These are phyloP conservation scores for Taxawa tesnikishii DNA, from an alignment of 2,329 filamentous ascomycete genomes.

Conservation along the genomic window DNA sequence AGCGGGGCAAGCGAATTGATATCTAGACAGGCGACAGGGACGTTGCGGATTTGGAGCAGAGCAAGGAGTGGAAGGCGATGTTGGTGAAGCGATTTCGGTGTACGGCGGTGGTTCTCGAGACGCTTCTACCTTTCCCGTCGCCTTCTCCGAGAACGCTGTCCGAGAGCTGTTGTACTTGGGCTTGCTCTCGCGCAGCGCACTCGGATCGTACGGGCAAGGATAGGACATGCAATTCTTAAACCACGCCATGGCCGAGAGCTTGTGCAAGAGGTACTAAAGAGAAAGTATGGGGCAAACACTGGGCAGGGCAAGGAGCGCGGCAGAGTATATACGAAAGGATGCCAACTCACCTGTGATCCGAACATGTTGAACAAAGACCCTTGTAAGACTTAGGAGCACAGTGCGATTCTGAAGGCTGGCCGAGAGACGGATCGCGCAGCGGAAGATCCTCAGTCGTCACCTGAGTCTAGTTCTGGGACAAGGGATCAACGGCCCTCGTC, in stretches of 20 bases:
- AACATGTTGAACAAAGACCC: background rate
- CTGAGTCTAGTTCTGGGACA: background rate
- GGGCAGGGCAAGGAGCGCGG: background rate
- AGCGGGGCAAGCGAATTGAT: conserved; percentile 6
- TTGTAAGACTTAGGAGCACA: background rate
- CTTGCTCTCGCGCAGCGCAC: background rate
- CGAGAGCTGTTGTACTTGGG: conserved; percentile 1
- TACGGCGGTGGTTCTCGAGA: conserved; percentile 2
- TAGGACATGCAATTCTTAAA: conserved; percentile 8
- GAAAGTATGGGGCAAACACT: background rate
- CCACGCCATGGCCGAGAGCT: conserved; percentile 4
- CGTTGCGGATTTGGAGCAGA: conserved; percentile 1
- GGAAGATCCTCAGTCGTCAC: background rate
- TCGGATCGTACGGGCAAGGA: conserved; percentile 8
- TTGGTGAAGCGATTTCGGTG: background rate
- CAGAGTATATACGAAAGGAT: background rate
- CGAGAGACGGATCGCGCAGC: background rate
- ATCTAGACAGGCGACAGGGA: conserved; percentile 7
- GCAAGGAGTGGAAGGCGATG: background rate
- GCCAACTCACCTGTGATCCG: background rate
- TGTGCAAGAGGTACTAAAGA: background rate
- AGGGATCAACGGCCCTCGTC: background rate
- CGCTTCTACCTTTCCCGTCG: background rate
- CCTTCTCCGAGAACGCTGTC: too few relatives aligned
- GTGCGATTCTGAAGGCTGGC: background rate